phyloP scores from a whole-genome alignment of 129 eudicot genomes.

The Chrysanthemum makinoi region DNA sequence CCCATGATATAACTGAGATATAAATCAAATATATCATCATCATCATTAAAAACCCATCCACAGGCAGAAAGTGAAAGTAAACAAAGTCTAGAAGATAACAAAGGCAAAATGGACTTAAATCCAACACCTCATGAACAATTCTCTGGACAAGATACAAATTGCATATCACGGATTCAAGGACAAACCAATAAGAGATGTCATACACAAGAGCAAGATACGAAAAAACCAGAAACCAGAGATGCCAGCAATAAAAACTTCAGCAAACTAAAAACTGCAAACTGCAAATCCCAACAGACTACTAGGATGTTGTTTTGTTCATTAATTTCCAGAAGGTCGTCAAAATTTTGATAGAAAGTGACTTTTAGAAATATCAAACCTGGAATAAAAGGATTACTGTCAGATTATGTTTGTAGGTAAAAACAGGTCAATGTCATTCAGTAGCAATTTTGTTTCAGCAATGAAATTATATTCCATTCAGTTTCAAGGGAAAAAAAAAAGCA shows the following conservation, averaged over 20 bases:
- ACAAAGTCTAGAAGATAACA: too few species aligned
- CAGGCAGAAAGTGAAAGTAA: too few species aligned
- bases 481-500: not conserved
- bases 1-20: too few species aligned
- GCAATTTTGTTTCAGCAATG: not conserved
- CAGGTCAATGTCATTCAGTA: not conserved
- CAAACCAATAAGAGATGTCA: not conserved
- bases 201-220: not conserved
- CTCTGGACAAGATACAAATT: not conserved
- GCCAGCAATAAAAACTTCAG: not conserved
- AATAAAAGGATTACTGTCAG: not conserved
- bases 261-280: not conserved
- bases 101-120: not conserved
- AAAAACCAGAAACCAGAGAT: not conserved
- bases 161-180: not conserved
- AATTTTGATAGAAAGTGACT: not conserved
- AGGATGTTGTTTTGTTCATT: not conserved
- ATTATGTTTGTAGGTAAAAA: not conserved
- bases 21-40: too few species aligned
- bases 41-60: too few species aligned
- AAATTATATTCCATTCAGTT: not conserved
- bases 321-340: not conserved
- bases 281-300: not conserved
- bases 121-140: not conserved
- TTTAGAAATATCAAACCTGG: not conserved